Evolutionary conservation across 441 rosid genomes (phyloP).

Genomic region (Populus hybrid): DNA sequence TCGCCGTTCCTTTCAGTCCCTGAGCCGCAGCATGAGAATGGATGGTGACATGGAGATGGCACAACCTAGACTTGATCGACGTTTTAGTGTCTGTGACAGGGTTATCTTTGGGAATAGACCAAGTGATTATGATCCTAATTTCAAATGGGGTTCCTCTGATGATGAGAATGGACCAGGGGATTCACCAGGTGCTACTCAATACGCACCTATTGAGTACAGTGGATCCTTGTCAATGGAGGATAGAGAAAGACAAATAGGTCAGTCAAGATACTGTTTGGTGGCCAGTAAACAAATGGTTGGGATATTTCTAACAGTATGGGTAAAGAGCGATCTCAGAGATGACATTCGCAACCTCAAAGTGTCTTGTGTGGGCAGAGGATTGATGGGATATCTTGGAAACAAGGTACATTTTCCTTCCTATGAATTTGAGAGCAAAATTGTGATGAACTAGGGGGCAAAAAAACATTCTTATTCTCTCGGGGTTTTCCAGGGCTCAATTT

Average conservation of each 20-base stretch:
- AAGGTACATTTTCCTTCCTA: no score
- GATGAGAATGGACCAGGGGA: conserved; percentile 81
- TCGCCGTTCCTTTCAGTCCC: conserved; percentile 81
- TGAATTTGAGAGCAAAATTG: no score
- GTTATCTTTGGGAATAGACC: conserved; percentile 66
- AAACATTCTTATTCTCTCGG: no score
- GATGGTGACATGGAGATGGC: conserved; percentile 56
- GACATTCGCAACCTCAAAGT: conserved; percentile 77
- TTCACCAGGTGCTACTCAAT: conserved; percentile 64
- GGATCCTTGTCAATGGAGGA: conserved; percentile 53
- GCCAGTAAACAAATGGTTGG: conserved; percentile 99
- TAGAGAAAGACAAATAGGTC: conserved; percentile 53
- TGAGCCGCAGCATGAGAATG: conserved; percentile 72
- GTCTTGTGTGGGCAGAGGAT: no score
- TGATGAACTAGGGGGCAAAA: no score
- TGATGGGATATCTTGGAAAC: no score
- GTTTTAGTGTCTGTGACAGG: conserved; percentile 90
- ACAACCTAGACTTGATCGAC: conserved; percentile 73
- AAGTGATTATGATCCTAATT: conserved; percentile 67
- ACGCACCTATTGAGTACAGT: conserved; percentile 57
- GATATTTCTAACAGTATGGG: conserved; percentile 90
- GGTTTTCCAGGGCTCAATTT: no score
- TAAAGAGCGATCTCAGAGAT: conserved; percentile 72
- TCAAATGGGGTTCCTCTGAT: conserved; percentile 73
- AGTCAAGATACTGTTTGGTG: conserved; percentile 81